Evolutionary conservation across 106 monocot genomes (phyloP), one percentile per base, ranked within the genome.

Genomic region (Acanthochlamys bracteata): DNA sequence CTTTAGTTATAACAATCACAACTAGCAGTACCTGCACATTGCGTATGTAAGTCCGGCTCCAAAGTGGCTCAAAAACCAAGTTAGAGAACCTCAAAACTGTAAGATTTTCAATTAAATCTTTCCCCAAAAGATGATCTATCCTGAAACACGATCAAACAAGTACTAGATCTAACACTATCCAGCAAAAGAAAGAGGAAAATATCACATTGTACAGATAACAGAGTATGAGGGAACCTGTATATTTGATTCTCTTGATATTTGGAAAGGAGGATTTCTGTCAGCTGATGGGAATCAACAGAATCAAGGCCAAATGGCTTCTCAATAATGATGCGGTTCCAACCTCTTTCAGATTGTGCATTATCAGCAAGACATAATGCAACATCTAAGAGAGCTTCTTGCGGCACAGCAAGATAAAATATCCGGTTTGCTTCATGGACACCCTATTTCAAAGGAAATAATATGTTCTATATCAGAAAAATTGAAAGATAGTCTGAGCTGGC

Each of bases 321-420:
- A 39, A 92, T 77, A 63, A 92, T 87, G 74, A 92, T 75, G 55
- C 87, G 76, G 73, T 92, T 92, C 92, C 92, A 92, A 42, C 92
- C 92, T 65, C 61, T 66, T 53, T 63, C 68, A 15, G 73, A 76
- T 41, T 92, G 86, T 20, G 84, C 81, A 74, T 71, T 41, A 25
- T 92, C 86, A 67, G 87, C 78, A 54, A 92, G 74, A 58, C 74
- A 79, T 22, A 81, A 70, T 67, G 84, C 71, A 61, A 92, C 92
- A 82, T 92, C 92, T 45, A 84, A 54, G 67, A 92, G 69, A 62
- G 87, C 87, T 75, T 92, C 92, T 73, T 92, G 92, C 33, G 92
- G 92, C 23, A 92, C 92, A 33, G 92, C 81, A 61, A 92, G 92
- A 72, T 92, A 92, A 74, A 92, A 92, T 65, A 92, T 92, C 68